These are phyloP conservation scores for Helicocarpus griseus DNA, from an alignment of 2,329 filamentous ascomycete genomes.

Conservation along the genomic window DNA sequence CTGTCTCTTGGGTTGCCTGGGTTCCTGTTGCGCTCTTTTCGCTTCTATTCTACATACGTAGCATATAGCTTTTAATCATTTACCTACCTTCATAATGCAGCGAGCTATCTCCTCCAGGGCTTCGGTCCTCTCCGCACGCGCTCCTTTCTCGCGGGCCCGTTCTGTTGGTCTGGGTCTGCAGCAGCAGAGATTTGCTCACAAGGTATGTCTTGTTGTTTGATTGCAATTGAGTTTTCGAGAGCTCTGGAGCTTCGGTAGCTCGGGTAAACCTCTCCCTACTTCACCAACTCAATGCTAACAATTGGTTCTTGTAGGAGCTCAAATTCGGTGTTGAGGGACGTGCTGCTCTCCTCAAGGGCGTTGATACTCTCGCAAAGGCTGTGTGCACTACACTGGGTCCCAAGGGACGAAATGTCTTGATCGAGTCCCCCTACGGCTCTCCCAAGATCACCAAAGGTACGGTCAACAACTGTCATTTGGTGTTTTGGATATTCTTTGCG, in stretches of 20 bases:
- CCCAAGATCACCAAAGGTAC: constrained; percentile 99
- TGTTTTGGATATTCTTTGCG: too few relatives aligned
- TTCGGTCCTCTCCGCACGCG: constrained; percentile 59
- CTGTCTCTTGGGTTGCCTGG: constrained; percentile 22
- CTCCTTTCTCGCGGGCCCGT: constrained; percentile 54
- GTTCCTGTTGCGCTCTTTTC: constrained; percentile 22
- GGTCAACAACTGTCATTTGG: too few relatives aligned
- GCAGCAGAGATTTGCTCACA: constrained; percentile 94
- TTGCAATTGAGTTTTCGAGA: neutral
- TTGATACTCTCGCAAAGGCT: constrained; percentile 92
- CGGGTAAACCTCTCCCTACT: too few relatives aligned
- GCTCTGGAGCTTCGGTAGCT: too few relatives aligned
- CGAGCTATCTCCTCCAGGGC: constrained; percentile 80
- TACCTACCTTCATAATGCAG: constrained; percentile 62
- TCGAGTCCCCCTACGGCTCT: constrained; percentile 96
- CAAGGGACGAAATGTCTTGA: constrained; percentile 96
- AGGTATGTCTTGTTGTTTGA: constrained; percentile 52
- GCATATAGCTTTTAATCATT: constrained; percentile 13
- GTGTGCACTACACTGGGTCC: constrained; percentile 93
- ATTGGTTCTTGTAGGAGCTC: constrained; percentile 57
- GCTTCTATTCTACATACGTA: constrained; percentile 17
- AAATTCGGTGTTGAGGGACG: constrained; percentile 96
- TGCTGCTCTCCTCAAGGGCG: constrained; percentile 79
- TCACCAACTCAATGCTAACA: constrained; percentile 26
- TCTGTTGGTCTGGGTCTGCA: constrained; percentile 61